phyloP scores from a whole-genome alignment of 148 eudicot species.

The Selenicereus undatus region DNA sequence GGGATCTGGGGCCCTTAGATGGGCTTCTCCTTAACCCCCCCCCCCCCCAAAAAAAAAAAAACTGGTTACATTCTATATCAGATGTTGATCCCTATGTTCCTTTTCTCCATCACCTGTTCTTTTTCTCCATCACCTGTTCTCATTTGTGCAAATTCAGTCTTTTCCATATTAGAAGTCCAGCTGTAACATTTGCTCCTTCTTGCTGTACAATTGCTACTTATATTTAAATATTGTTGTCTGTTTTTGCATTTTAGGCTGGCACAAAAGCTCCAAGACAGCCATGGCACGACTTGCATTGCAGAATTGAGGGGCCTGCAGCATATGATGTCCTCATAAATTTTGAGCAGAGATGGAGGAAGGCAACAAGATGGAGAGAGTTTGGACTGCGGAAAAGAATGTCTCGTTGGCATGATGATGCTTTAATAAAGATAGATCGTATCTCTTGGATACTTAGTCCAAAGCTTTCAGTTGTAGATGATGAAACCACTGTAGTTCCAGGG shows the following conservation, averaged over 20 bases:
- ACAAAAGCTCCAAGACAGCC: constrained; percentile 96
- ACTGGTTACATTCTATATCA: background rate
- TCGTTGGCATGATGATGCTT: constrained; percentile 83
- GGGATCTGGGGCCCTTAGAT: too few relatives aligned
- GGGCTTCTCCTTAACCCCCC: too few relatives aligned
- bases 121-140: background rate
- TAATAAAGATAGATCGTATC: constrained; percentile 91
- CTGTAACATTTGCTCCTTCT: background rate
- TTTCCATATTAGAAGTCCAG: background rate
- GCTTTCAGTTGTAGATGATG: constrained; percentile 31
- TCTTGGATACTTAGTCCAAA: constrained; percentile 96
- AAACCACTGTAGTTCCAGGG: constrained; percentile 37
- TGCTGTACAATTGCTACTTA: background rate
- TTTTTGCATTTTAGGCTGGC: constrained; percentile 51
- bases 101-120: background rate
- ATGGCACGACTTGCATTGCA: constrained; percentile 96
- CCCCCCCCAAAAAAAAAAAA: too few relatives aligned
- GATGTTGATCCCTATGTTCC: background rate
- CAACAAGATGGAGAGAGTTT: constrained; percentile 83
- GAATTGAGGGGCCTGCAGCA: constrained; percentile 94
- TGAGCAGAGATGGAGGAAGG: constrained; percentile 94
- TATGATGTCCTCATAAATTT: constrained; percentile 93
- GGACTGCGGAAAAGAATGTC: constrained; percentile 62
- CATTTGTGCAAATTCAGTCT: background rate
- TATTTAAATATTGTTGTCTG: background rate